Base-by-base conservation (phyloP, 1,139 yeast species). In the Geotrichum restrictum region DNA sequence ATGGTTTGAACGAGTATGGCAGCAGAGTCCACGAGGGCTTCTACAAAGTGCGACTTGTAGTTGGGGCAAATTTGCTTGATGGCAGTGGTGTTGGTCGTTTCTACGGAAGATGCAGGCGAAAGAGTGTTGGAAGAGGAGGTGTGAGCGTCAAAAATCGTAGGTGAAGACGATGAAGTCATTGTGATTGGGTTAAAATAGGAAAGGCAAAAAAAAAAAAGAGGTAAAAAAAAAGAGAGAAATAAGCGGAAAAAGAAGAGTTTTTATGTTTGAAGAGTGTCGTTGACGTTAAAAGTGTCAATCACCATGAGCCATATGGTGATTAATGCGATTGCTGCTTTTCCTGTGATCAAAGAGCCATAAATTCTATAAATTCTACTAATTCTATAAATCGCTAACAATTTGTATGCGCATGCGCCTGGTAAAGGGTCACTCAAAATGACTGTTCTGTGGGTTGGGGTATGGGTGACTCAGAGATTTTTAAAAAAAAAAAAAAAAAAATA, bases 1-100 rank as follows among this genome's bases (percentile, higher is more conserved):
- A 71, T 63, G 42, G 69, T 59, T 42, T 64, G 65, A 49, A 71
- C 63, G 51, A 71, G 60, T 32, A 66, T 49, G 36, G 70, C 64
- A 19, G 74, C 70, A 18, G 72, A 63, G 44, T 68, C 72, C 24
- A 69, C 67, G 27, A 68, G 59, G 6, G 69, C 65, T 47, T 65
- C 67, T 24, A 68, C 69, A 51, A 65, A 64, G 51, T 48, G 33
- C 22, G 51, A 52, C 34, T 55, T 55, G 21, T 22, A 43, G 13
- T 39, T 22, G 2, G 48, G 36, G 21, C 39, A 39, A n/a, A n/a
- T n/a, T n/a, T n/a, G n/a, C n/a, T n/a, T n/a, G 37, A 45, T 33
- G 24, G 41, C 13, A 24, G 5, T 21, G 42, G 5, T 22, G 40
- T 19, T 37, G 32, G 8, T 39, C 29, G 29, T 24, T 24, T 34